These are phyloP conservation scores for Penicillium sp. DNA, from an alignment of 2,329 filamentous ascomycete species.

Conservation along the genomic window DNA sequence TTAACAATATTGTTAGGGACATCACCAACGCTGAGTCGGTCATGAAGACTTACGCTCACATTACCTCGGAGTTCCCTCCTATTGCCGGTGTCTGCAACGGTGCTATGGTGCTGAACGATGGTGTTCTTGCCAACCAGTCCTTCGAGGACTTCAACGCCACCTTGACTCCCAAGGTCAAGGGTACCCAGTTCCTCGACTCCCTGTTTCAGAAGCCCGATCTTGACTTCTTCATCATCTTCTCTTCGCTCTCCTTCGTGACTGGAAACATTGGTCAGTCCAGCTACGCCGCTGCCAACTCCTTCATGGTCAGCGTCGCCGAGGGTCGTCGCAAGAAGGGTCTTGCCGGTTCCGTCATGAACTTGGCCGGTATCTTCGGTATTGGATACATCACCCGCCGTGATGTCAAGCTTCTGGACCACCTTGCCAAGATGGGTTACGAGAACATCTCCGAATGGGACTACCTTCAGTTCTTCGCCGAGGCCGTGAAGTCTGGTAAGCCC, in stretches of 20 bases:
- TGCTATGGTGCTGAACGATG: slow-evolving; percentile 41
- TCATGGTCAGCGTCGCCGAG: slow-evolving; percentile 14
- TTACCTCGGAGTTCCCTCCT: slow-evolving; percentile 21
- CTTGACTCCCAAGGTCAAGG: slow-evolving; percentile 43
- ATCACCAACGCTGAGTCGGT: neutral
- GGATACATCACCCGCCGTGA: slow-evolving; percentile 7
- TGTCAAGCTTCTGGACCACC: neutral
- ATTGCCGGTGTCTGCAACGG: slow-evolving; percentile 15
- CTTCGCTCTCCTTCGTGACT: slow-evolving; percentile 9
- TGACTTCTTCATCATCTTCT: slow-evolving; percentile 23
- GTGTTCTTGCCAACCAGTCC: slow-evolving; percentile 32
- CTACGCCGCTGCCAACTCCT: slow-evolving; percentile 17
- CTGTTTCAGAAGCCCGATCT: slow-evolving; percentile 15
- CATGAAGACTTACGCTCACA: slow-evolving; percentile 5
- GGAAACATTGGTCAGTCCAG: slow-evolving; percentile 16
- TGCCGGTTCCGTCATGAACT: slow-evolving; percentile 11
- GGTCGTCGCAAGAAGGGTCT: slow-evolving; percentile 10
- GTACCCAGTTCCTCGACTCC: slow-evolving; percentile 25
- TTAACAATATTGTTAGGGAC: neutral
- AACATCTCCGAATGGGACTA: neutral
- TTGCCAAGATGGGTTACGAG: neutral
- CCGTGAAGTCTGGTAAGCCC: neutral
- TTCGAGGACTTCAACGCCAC: slow-evolving; percentile 32
- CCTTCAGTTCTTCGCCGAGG: neutral
- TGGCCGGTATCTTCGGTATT: slow-evolving; percentile 10